Evolutionary conservation across 129 eudicot species (phyloP).

Genomic region (Pulicaria dysenterica): DNA sequence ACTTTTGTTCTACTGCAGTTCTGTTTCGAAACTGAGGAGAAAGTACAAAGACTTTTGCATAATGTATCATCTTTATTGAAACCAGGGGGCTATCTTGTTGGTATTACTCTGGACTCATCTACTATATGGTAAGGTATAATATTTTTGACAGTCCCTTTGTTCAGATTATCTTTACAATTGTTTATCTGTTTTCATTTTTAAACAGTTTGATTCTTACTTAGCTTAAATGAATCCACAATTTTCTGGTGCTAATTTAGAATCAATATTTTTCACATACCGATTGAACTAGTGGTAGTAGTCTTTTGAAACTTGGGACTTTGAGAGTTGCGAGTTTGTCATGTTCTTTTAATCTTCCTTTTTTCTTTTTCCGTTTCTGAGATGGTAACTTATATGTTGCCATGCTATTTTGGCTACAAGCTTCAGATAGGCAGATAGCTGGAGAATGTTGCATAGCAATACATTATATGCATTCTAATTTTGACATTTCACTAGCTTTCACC

Average conservation of each 20-base stretch:
- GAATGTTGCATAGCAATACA: too few species aligned
- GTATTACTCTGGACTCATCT: conserved; percentile 96
- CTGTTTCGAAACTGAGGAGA: conserved; percentile 89
- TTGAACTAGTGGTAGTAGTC: background rate
- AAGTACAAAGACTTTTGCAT: conserved; percentile 70
- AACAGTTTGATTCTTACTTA: conserved; percentile 9
- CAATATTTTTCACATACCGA: background rate
- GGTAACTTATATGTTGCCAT: too few species aligned
- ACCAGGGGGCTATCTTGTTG: conserved; percentile 94
- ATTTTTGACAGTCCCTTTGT: background rate
- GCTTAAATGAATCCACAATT: background rate
- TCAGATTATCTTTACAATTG: background rate
- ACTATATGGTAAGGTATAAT: conserved; percentile 79
- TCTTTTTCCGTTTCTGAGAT: too few species aligned
- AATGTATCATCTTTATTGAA: conserved; percentile 84
- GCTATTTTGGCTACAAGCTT: too few species aligned
- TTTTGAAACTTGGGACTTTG: background rate
- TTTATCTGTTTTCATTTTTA: conserved; percentile 11
- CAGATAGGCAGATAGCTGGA: too few species aligned
- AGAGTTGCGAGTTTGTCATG: too few species aligned
- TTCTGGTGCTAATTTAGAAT: conserved; percentile 1
- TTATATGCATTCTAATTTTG: too few species aligned
- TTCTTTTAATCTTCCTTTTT: too few species aligned
- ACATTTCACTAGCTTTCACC: too few species aligned
- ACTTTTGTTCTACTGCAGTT: conserved; percentile 50